Evolutionary conservation across 352 stramenopile species (phyloP).

Genomic region (Pythium phragmiticola): DNA sequence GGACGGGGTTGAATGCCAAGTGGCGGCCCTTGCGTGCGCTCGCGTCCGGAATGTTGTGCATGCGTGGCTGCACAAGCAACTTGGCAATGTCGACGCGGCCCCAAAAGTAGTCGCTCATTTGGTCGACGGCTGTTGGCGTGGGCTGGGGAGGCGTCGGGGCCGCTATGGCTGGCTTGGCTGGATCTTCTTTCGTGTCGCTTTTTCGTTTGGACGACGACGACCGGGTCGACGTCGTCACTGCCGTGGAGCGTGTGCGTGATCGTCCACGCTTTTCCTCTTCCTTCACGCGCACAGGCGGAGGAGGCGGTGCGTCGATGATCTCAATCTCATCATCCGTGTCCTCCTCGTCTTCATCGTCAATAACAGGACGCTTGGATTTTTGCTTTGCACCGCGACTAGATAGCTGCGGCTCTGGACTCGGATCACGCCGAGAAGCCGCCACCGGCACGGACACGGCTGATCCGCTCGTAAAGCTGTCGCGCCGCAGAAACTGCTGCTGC

Average conservation of each 20-base stretch:
- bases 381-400: conserved; percentile 24
- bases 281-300: conserved; percentile 11
- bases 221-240: conserved; percentile 9
- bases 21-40: conserved; percentile 69
- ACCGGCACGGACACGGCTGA: background rate
- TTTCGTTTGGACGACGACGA: background rate
- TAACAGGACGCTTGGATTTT: conserved; percentile 52
- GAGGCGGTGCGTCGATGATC: conserved; percentile 39
- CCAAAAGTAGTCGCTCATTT: conserved; percentile 77
- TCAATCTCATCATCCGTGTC: conserved; percentile 63
- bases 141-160: background rate
- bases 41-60: conserved; percentile 57
- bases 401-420: conserved; percentile 20
- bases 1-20: conserved; percentile 73
- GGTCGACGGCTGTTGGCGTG: conserved; percentile 28
- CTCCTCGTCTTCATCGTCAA: conserved; percentile 68
- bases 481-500: conserved; percentile 32
- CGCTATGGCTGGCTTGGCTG: background rate
- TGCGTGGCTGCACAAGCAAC: conserved; percentile 64
- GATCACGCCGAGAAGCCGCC: background rate
- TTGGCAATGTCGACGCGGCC: conserved; percentile 60
- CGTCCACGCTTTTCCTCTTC: conserved; percentile 13
- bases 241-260: background rate
- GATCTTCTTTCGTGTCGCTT: background rate
- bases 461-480: conserved; percentile 19